A percentile compares a stretch with the other conserved stretches of the same genome.
Evolutionary conservation across 192 early-diverging fungal genomes (phyloP).

Genomic region (Entophlyctis luteolus): DNA sequence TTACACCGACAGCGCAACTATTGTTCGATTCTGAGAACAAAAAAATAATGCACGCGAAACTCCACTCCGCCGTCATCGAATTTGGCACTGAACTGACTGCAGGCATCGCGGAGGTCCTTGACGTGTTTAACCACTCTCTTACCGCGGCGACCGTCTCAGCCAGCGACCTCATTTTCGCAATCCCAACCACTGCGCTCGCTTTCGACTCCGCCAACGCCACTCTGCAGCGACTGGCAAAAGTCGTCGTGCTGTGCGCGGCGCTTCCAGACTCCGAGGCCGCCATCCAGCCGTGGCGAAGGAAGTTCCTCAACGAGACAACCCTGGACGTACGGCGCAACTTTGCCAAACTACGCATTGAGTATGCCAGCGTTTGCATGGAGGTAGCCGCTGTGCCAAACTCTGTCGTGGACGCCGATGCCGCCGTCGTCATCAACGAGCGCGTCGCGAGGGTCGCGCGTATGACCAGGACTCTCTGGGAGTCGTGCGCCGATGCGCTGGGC

Average conservation of each 20-base stretch:
- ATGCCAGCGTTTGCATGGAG: background rate
- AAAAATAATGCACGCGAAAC: background rate
- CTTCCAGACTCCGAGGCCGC: background rate
- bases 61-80: background rate
- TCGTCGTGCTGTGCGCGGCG: background rate
- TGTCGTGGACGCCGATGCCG: too few species aligned
- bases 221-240: background rate
- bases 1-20: too few species aligned
- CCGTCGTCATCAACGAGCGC: background rate
- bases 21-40: background rate
- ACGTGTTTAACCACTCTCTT: background rate
- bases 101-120: constrained; percentile 7
- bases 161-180: background rate
- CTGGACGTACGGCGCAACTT: constrained; percentile 3
- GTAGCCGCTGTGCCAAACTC: too few species aligned
- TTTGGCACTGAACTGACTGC: constrained; percentile 2
- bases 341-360: constrained; percentile 14
- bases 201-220: background rate
- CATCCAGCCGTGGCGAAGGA: background rate
- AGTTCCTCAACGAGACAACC: background rate
- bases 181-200: background rate
- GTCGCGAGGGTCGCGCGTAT: background rate
- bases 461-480: background rate
- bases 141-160: background rate
- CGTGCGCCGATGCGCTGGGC: background rate